Percentiles rank a stretch among this genome's conserved stretches.
phyloP scores from a whole-genome alignment of 192 early-diverging fungal species.

The Coemansia asiatica region DNA sequence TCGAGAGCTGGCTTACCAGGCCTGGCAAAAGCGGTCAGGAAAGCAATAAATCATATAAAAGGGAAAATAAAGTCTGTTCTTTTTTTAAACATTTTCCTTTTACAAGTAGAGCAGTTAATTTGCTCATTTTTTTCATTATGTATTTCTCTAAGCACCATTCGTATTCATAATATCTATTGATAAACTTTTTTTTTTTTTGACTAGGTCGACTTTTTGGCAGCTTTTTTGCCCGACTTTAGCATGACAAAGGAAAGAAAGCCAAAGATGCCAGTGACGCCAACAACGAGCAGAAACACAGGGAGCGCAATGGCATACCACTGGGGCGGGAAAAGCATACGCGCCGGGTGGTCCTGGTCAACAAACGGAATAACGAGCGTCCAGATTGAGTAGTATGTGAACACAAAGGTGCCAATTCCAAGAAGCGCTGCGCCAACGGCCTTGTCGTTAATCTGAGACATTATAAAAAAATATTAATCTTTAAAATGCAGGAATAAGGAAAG shows the following conservation, averaged over 20 bases:
- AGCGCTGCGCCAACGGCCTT: conserved; percentile 76
- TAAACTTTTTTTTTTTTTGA: not conserved
- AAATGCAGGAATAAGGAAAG: conserved; percentile 1
- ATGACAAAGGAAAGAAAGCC: conserved; percentile 83
- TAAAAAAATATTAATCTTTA: not conserved
- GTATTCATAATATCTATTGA: too few species aligned
- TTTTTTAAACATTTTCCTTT: too few species aligned
- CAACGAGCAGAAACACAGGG: conserved; percentile 77
- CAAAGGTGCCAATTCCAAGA: conserved; percentile 65
- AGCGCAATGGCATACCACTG: conserved; percentile 84
- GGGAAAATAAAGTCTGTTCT: too few species aligned
- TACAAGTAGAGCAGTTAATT: too few species aligned
- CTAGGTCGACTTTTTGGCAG: conserved; percentile 69
- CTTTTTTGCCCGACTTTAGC: conserved; percentile 76
- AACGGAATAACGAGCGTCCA: conserved; percentile 92
- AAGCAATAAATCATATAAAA: not conserved
- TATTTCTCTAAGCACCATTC: too few species aligned
- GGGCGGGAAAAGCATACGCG: conserved; percentile 77
- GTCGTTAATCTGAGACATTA: conserved; percentile 62
- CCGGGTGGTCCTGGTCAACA: conserved; percentile 71
- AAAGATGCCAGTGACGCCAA: conserved; percentile 72
- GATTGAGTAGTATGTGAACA: conserved; percentile 86
- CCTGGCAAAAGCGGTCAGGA: conserved; percentile 20
- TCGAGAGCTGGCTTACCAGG: conserved; percentile 33
- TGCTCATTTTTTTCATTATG: too few species aligned